phyloP scores from a whole-genome alignment of 1,284 basidiomycete genomes.

The Trichosporon sp. region DNA sequence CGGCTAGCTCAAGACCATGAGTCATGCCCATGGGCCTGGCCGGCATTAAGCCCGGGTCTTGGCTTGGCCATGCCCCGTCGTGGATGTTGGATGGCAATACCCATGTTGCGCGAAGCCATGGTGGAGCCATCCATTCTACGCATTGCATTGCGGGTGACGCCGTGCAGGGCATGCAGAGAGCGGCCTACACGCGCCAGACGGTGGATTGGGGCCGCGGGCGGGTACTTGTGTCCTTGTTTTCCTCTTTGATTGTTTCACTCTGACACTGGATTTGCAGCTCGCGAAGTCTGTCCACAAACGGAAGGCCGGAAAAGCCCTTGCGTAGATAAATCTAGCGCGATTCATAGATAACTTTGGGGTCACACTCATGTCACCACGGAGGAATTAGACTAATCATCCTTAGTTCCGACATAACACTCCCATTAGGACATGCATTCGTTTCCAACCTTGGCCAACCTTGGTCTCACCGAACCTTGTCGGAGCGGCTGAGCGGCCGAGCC shows the following conservation, averaged over 20 bases:
- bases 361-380: neutral
- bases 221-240: neutral
- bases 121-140: neutral
- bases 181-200: neutral
- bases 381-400: neutral
- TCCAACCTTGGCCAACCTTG: neutral
- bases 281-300: constrained; percentile 2
- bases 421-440: neutral
- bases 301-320: neutral
- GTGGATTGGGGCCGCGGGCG: neutral
- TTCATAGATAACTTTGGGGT: neutral
- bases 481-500: neutral
- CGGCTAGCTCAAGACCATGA: neutral
- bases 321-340: neutral
- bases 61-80: too few species aligned
- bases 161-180: neutral
- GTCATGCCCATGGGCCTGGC: too few species aligned
- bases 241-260: neutral
- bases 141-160: neutral
- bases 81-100: neutral
- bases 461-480: neutral
- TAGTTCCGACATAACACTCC: neutral
- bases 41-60: too few species aligned
- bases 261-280: neutral
- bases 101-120: too few species aligned